Percentiles rank a stretch among this genome's conserved stretches.
Evolutionary conservation across 306 rosid genomes (phyloP).

Genomic region (Cicer bijugum): DNA sequence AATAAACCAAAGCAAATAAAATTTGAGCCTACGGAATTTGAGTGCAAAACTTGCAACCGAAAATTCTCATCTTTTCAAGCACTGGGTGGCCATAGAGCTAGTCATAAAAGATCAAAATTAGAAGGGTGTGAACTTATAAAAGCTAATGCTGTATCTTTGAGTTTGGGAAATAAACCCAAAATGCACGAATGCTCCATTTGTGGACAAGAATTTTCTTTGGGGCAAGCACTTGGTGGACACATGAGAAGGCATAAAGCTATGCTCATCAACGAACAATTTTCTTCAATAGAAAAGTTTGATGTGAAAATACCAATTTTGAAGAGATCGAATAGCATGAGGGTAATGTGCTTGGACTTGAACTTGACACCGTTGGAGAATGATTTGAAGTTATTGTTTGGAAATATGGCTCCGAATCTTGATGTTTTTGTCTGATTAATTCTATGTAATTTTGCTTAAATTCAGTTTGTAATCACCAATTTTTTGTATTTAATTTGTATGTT

Average conservation of each 20-base stretch:
- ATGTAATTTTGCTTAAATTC: neutral
- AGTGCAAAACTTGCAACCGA: conserved; percentile 84
- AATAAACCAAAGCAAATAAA: neutral
- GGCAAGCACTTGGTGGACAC: conserved; percentile 92
- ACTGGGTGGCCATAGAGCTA: conserved; percentile 84
- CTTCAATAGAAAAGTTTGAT: conserved; percentile 7
- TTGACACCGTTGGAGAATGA: conserved; percentile 87
- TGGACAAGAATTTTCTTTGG: conserved; percentile 64
- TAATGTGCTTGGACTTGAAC: conserved; percentile 67
- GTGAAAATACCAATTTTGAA: neutral
- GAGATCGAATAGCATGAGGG: conserved; percentile 3
- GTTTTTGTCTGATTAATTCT: conserved; percentile 47
- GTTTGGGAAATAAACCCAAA: conserved; percentile 42
- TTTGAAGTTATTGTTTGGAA: conserved; percentile 66
- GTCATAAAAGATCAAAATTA: conserved; percentile 61
- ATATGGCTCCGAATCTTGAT: conserved; percentile 53
- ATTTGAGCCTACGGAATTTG: conserved; percentile 40
- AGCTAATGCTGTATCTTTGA: conserved; percentile 3
- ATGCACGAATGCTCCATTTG: conserved; percentile 70
- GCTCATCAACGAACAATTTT: conserved; percentile 27
- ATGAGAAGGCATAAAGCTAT: conserved; percentile 69
- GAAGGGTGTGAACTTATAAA: neutral
- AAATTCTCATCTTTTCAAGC: conserved; percentile 84
- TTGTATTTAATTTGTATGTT: neutral
- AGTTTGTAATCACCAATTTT: neutral